These are phyloP conservation scores for Ophiocordyceps camponoti-floridani DNA, from an alignment of 2,329 filamentous ascomycete genomes.

Conservation along the genomic window DNA sequence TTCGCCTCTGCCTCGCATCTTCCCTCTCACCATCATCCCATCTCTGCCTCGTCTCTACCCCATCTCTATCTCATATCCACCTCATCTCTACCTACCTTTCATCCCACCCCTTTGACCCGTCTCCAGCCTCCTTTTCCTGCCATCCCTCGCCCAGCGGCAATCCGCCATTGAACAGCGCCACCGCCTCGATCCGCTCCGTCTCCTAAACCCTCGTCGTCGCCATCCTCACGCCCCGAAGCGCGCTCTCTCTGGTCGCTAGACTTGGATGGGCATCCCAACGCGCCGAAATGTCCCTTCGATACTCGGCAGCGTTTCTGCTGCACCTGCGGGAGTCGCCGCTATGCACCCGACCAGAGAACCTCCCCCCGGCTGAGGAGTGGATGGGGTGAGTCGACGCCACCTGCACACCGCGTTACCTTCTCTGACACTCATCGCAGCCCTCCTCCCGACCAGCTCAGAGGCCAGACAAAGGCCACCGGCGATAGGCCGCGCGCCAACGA, in stretches of 20 bases:
- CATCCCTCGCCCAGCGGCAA: too few relatives aligned
- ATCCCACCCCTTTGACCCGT: too few relatives aligned
- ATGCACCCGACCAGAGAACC: slow-evolving; percentile 57
- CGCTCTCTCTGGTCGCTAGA: too few relatives aligned
- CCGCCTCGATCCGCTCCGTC: too few relatives aligned
- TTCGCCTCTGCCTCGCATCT: not conserved
- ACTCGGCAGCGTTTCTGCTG: slow-evolving; percentile 60
- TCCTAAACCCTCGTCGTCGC: too few relatives aligned
- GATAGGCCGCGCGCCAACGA: slow-evolving; percentile 28
- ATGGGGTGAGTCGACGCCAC: slow-evolving; percentile 55
- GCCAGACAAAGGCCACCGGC: slow-evolving; percentile 22
- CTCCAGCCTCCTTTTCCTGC: too few relatives aligned
- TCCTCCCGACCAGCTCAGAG: slow-evolving; percentile 25
- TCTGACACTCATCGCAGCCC: slow-evolving; percentile 13
- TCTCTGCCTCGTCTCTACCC: not conserved
- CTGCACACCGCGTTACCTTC: not conserved
- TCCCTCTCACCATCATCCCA: too few relatives aligned
- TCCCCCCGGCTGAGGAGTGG: slow-evolving; percentile 84
- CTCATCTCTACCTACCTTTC: not conserved
- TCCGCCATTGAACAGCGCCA: too few relatives aligned
- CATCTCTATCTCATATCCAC: not conserved
- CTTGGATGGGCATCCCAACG: slow-evolving; percentile 20
- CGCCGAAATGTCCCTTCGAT: slow-evolving; percentile 39
- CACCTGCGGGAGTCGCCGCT: slow-evolving; percentile 66
- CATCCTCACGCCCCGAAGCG: too few relatives aligned